A percentile compares a stretch with the other conserved stretches of the same genome.
Evolutionary conservation across 202 grass and related monocot genomes (phyloP).

Genomic region (Dendrocalamus latiflorus): DNA sequence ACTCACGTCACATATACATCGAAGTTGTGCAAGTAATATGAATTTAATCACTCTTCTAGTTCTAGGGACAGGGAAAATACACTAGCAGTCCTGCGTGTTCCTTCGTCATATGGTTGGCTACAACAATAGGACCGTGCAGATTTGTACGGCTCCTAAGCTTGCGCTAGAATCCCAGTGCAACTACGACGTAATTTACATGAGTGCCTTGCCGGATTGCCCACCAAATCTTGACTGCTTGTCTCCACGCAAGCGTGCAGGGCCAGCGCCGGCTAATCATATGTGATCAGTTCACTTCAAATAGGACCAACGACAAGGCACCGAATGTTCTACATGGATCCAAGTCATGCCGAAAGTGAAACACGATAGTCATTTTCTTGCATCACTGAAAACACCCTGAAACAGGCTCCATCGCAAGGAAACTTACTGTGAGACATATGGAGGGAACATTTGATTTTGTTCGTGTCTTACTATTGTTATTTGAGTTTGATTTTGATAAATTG

Average conservation of each 20-base stretch:
- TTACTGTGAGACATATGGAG: background rate
- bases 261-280: too few relatives aligned
- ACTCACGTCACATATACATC: background rate
- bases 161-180: too few relatives aligned
- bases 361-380: background rate
- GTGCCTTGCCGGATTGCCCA: background rate
- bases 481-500: too few relatives aligned
- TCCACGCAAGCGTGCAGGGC: too few relatives aligned
- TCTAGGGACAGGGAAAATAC: background rate
- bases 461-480: too few relatives aligned
- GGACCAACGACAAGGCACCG: too few relatives aligned
- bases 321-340: too few relatives aligned
- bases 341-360: background rate
- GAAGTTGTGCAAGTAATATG: background rate
- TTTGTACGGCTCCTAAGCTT: background rate
- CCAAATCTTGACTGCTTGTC: too few relatives aligned
- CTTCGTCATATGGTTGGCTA: background rate
- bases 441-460: too few relatives aligned
- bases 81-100: background rate
- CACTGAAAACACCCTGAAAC: background rate
- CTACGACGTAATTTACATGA: background rate
- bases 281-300: too few relatives aligned
- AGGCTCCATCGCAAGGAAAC: background rate
- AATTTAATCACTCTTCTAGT: too few relatives aligned
- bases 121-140: background rate